Percentiles rank a stretch among this genome's conserved stretches.
Evolutionary conservation across 768 basidiomycete species (phyloP).

Genomic region (Russula sp.): DNA sequence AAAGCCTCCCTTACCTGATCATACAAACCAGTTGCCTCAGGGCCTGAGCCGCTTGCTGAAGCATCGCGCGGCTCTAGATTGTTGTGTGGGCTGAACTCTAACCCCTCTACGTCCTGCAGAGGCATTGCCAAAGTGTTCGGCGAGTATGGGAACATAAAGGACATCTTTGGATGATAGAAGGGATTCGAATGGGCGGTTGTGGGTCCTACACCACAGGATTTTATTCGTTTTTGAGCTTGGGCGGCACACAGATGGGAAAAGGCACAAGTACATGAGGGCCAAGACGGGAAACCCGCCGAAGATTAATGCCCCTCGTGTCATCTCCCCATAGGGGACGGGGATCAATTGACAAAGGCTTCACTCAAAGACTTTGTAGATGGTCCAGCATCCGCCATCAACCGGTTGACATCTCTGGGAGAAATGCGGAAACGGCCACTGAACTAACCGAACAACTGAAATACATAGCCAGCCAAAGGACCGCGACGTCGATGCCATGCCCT

Average conservation of each 20-base stretch:
- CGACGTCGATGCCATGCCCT: no score
- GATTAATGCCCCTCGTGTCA: no score
- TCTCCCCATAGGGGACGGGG: no score
- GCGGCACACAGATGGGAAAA: background rate
- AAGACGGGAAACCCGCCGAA: background rate
- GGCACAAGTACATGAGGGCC: background rate
- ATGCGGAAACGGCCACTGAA: no score
- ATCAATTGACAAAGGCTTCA: no score
- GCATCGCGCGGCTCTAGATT: background rate
- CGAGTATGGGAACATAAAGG: background rate
- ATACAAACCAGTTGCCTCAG: background rate
- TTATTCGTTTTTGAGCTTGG: background rate
- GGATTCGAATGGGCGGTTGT: no score
- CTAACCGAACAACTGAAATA: no score
- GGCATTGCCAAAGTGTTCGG: background rate
- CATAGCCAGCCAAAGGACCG: no score
- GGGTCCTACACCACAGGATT: background rate
- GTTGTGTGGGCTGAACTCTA: background rate
- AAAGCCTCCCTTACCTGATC: background rate
- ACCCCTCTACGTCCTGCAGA: background rate
- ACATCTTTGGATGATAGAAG: background rate
- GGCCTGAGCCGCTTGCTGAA: background rate
- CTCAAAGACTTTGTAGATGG: no score
- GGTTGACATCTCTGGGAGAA: no score
- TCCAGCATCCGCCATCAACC: no score